A percentile compares a stretch with the other conserved stretches of the same genome.
phyloP scores from a whole-genome alignment of 2,329 filamentous ascomycete genomes.

The Bipolaris victoriae region DNA sequence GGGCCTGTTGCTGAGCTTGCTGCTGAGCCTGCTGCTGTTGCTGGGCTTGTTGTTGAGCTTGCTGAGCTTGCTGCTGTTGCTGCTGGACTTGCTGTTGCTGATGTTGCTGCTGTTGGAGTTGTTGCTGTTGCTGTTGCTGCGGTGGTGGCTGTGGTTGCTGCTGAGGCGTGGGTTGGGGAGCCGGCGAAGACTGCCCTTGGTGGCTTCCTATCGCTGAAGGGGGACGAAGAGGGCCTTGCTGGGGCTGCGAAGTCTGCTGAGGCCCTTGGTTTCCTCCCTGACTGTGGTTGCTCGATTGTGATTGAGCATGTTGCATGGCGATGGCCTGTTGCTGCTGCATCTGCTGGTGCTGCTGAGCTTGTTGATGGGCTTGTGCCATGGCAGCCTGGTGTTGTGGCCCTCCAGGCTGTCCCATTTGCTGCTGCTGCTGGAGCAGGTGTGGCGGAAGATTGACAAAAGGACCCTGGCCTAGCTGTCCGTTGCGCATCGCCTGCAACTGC shows the following conservation, averaged over 20 bases:
- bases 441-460: conserved; percentile 37
- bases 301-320: conserved; percentile 57
- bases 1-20: not conserved
- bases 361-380: conserved; percentile 56
- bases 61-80: conserved; percentile 36
- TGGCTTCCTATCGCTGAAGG: conserved; percentile 47
- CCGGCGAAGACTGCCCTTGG: conserved; percentile 50
- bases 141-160: conserved; percentile 50
- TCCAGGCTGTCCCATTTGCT: conserved; percentile 52
- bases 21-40: conserved; percentile 42
- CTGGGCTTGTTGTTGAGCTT: conserved; percentile 36
- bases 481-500: conserved; percentile 37
- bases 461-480: conserved; percentile 30
- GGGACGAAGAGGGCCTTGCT: conserved; percentile 48
- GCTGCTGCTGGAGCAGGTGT: conserved; percentile 53
- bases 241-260: conserved; percentile 43
- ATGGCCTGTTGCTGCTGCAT: conserved; percentile 49
- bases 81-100: conserved; percentile 48
- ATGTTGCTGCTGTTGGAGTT: conserved; percentile 30
- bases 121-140: conserved; percentile 47
- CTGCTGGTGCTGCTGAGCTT: conserved; percentile 49
- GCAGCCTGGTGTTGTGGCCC: conserved; percentile 51
- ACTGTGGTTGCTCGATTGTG: conserved; percentile 57
- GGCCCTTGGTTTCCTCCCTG: conserved; percentile 51
- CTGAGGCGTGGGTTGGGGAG: conserved; percentile 44